Evolutionary conservation across 1,284 basidiomycete species (phyloP).

Genomic region (Leccinum griseonigrum): DNA sequence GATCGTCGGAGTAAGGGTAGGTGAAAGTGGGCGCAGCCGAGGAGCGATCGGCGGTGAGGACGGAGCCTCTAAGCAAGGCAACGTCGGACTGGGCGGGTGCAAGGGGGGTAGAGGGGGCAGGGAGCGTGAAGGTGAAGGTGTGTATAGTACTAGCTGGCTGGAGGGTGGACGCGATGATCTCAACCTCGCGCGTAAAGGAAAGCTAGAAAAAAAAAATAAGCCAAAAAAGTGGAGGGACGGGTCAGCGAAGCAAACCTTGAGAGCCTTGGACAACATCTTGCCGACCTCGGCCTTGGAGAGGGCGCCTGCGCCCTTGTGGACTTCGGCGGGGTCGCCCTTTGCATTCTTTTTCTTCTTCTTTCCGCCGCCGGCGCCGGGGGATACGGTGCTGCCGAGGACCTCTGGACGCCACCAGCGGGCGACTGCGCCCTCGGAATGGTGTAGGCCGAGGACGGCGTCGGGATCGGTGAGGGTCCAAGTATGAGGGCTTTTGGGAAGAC

Average conservation of each 20-base stretch:
- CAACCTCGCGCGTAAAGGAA: slow-evolving; percentile 89
- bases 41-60: slow-evolving; percentile 59
- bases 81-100: slow-evolving; percentile 57
- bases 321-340: slow-evolving; percentile 58
- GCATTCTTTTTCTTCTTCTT: slow-evolving; percentile 67
- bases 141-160: slow-evolving; percentile 92
- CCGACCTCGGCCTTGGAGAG: slow-evolving; percentile 81
- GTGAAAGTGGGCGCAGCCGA: slow-evolving; percentile 60
- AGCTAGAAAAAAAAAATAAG: slow-evolving; percentile 43
- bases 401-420: slow-evolving; percentile 94
- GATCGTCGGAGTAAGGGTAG: slow-evolving; percentile 71
- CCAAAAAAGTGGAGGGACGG: not conserved
- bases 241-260: slow-evolving; percentile 60
- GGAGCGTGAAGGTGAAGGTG: slow-evolving; percentile 85
- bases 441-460: slow-evolving; percentile 80
- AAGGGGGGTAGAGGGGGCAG: slow-evolving; percentile 68
- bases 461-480: slow-evolving; percentile 95
- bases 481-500: slow-evolving; percentile 79
- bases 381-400: slow-evolving; percentile 85
- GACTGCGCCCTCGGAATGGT: slow-evolving; percentile 86
- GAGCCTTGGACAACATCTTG: slow-evolving; percentile 85
- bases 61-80: slow-evolving; percentile 71
- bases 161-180: slow-evolving; percentile 89
- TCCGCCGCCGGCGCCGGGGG: slow-evolving; percentile 68
- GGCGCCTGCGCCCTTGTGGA: slow-evolving; percentile 67